Conservation (phyloP, 2,329 filamentous ascomycete species). For the Ophiostoma angusticollis region DNA sequence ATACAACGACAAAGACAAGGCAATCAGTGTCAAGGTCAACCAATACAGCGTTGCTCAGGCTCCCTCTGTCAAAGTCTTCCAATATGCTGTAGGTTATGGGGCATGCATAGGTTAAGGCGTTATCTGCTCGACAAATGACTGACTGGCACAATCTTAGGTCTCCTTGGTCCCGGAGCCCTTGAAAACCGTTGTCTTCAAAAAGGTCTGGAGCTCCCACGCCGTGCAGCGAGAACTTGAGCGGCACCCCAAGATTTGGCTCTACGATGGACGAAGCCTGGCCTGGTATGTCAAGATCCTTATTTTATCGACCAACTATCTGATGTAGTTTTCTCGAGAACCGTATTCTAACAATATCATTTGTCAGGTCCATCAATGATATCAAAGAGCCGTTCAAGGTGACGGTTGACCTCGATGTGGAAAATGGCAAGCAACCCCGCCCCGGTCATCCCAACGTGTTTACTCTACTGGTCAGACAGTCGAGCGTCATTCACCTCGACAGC, state of each 20-base stretch:
- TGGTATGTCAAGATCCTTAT: constrained; percentile 44
- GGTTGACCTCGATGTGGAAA: constrained; percentile 63
- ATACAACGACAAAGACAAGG: constrained; percentile 45
- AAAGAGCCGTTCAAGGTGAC: constrained; percentile 36
- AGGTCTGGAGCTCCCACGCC: constrained; percentile 57
- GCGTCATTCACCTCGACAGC: constrained; percentile 52
- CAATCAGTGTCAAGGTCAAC: constrained; percentile 41
- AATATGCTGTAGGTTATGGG: constrained; percentile 63
- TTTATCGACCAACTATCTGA: neutral
- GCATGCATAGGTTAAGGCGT: neutral
- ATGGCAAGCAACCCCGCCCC: constrained; percentile 20
- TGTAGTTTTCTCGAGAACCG: neutral
- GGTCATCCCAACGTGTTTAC: constrained; percentile 37
- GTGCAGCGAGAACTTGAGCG: constrained; percentile 43
- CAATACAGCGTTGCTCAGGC: constrained; percentile 18
- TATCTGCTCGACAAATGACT: neutral
- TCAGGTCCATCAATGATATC: constrained; percentile 27
- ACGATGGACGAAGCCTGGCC: constrained; percentile 72
- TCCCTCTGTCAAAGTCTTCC: constrained; percentile 41
- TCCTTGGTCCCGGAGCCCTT: constrained; percentile 47
- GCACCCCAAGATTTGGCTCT: constrained; percentile 48
- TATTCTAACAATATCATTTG: neutral
- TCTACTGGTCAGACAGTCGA: constrained; percentile 51
- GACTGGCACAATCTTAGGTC: constrained; percentile 35
- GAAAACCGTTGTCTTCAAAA: constrained; percentile 54